Percentiles rank a stretch among this genome's conserved stretches.
These are phyloP conservation scores for Plasmodium malariae DNA, from an alignment of 169 alveolate species.

Conservation along the genomic window DNA sequence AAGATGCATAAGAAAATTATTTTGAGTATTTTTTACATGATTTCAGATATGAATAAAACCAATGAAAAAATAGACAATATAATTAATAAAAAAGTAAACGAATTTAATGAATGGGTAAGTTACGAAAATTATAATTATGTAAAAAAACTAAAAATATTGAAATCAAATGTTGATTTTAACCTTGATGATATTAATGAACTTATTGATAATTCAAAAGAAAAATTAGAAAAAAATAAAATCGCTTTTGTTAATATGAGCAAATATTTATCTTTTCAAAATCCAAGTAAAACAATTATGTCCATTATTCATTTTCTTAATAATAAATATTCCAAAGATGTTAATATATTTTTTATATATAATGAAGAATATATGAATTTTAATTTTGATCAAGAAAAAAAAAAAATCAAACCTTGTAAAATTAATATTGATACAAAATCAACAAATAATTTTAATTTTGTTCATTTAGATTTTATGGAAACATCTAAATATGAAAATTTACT, in stretches of 20 bases:
- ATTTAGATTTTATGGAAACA: conserved; percentile 47
- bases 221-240: conserved; percentile 25
- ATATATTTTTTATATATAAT: conserved; percentile 52
- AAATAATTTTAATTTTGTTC: conserved; percentile 19
- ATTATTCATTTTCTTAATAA: conserved; percentile 49
- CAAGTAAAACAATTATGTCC: conserved; percentile 56
- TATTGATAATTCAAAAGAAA: conserved; percentile 53
- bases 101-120: conserved; percentile 56
- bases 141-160: conserved; percentile 26
- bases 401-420: background rate
- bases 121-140: conserved; percentile 30
- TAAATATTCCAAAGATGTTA: conserved; percentile 42
- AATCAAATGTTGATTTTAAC: conserved; percentile 48
- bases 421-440: conserved; percentile 4
- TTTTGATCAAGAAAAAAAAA: background rate
- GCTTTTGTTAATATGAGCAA: conserved; percentile 65
- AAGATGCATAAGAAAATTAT: conserved; percentile 68
- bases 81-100: conserved; percentile 56
- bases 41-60: conserved; percentile 73
- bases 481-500: conserved; percentile 51
- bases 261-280: conserved; percentile 53
- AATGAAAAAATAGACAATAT: conserved; percentile 49
- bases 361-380: conserved; percentile 47
- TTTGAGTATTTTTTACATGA: conserved; percentile 55
- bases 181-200: conserved; percentile 58